Evolutionary conservation across 164 flowering plant genomes (phyloP), one percentile per base, ranked within the genome.

Genomic region (Piper longum): DNA sequence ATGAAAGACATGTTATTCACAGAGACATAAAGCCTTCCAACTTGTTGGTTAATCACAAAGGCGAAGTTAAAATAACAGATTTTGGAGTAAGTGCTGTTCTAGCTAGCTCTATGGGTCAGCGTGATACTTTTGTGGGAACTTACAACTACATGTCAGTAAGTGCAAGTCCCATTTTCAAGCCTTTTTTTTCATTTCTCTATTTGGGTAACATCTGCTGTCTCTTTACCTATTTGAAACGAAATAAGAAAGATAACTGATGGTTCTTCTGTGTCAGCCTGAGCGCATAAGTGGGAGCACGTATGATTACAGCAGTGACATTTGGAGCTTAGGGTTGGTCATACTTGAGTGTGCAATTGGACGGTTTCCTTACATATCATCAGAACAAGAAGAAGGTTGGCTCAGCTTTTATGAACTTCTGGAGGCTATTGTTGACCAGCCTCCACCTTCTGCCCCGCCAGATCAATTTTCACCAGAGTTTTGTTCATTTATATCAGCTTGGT

Each of bases 401-500:
- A 85, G 85, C 75, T 91, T 89, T 76, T 95, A 91, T 55, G 96
- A 91, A 78, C 89, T 95, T 69, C 65, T 95, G 69, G 86, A 81
- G 52, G 83, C 97, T 51, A 95, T 95, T 70, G 97, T 95, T 19
- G 79, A 71, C 26, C 78, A 80, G 56, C 87, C 96, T 60, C 93
- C 96, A 58, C 96, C 97, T 72, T 71, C 85, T 73, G 96, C 97
- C 59, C 96, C 96, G 36, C 66, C 90, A 66, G 93, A 91, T 76
- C 99, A 91, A 74, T 95, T 95, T 77, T 95, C 99, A 39, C 99
- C 97, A 3, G 99, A 95, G 71, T 95, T 93, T 67, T 93, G 97
- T 72, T 86, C 95, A 51, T 93, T 93, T 73, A 74, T 93, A 54
- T 82, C 97, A 11, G 72, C 90, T 64, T 93, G 98, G 98, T 92